Conservation (phyloP, 31 red algal species). For the Porphyra umbilicalis region DNA sequence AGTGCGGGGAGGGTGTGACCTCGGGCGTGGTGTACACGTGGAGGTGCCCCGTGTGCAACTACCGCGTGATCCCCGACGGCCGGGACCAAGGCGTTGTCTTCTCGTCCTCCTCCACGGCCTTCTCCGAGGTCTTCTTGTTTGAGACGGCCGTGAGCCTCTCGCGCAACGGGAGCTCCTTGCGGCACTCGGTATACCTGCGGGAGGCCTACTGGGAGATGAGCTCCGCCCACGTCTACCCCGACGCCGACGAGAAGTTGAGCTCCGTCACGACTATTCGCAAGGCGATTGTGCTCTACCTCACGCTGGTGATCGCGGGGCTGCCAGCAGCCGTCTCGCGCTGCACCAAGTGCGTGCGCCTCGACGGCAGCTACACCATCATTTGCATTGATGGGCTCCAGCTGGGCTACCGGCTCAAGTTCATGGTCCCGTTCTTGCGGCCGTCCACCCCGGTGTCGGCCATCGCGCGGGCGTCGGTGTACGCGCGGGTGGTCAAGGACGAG, state of each 20-base stretch:
- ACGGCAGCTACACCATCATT: neutral
- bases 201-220: neutral
- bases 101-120: neutral
- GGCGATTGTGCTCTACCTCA: neutral
- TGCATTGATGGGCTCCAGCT: neutral
- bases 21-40: neutral
- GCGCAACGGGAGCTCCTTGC: neutral
- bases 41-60: neutral
- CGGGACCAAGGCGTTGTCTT: neutral
- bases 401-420: neutral
- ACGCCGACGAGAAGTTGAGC: neutral
- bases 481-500: neutral
- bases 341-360: neutral
- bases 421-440: neutral
- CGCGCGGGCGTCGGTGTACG: neutral
- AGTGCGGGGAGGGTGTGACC: neutral
- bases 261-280: neutral
- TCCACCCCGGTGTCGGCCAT: neutral
- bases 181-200: neutral
- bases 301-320: neutral
- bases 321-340: neutral
- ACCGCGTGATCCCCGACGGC: neutral
- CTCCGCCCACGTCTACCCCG: neutral
- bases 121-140: neutral
- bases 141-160: neutral